Evolutionary conservation across 2,329 filamentous ascomycete genomes (phyloP), one percentile per base, ranked within the genome.

Genomic region (Teratosphaeria nubilosa): DNA sequence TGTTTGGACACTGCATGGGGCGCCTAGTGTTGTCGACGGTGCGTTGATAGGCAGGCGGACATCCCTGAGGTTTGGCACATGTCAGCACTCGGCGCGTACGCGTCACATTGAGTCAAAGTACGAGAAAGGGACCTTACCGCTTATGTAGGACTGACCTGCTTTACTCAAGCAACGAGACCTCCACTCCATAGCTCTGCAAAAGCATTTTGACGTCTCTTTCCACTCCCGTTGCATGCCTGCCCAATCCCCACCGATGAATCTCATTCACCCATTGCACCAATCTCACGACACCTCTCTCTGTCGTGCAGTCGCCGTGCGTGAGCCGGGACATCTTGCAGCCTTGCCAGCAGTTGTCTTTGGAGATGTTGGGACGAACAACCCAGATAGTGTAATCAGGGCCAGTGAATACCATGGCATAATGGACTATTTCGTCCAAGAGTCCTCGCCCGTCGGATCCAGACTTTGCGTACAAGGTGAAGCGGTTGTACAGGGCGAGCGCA

Each of bases 171-270:
- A 37, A 9, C 13, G 25, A 31, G 16, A 20, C n/a, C 4, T 54
- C 53, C 22, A 54, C 22, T 45, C 53, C 53, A 34, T 34, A 27
- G 31, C 22, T 24, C 22, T 27, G 25, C 7, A 54, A 34, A 16
- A 34, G 5, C 6, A 54, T 5, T 45, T 54, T 54, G 25, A 54
- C 32, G n/a, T 37, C 2, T 11, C 2, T 54, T n/a, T 54, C 25
- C 25, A 54, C 53, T 16, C 10, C 22, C 20, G 16, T 30, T 11
- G 53, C 53, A n/a, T 54, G 27, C 31, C 5, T 32, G 14, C 25
- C 32, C 14, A 54, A 11, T 10, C 53, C 53, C 53, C 53, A 54
- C 22, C 53, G 53, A 54, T 54, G 53, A 13, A 54, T 54, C 53
- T 54, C 53, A 14, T 54, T 54, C 16, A 54, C 22, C 53, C 53